These are phyloP conservation scores for Claviceps spartinae DNA, from an alignment of 2,329 filamentous ascomycete genomes.

Conservation along the genomic window DNA sequence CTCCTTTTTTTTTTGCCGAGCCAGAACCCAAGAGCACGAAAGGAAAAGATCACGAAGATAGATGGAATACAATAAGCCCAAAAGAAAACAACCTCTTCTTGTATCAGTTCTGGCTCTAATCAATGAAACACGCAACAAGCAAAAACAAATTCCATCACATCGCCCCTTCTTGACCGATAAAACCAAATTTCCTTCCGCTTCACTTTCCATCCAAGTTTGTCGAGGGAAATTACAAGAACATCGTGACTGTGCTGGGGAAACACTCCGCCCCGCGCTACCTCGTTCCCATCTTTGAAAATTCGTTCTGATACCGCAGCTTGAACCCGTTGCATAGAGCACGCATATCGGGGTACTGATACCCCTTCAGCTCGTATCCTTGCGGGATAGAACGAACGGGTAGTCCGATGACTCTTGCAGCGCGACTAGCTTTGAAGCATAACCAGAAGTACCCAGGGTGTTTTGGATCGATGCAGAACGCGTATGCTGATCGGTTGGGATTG, in stretches of 20 bases:
- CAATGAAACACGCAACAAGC: too few relatives aligned
- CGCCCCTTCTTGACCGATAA: too few relatives aligned
- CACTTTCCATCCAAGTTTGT: neutral
- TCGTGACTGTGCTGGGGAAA: too few relatives aligned
- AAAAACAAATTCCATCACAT: too few relatives aligned
- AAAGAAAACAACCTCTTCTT: too few relatives aligned
- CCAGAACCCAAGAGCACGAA: too few relatives aligned
- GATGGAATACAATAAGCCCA: too few relatives aligned
- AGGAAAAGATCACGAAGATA: too few relatives aligned
- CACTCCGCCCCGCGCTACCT: constrained; percentile 10
- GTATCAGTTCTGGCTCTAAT: too few relatives aligned
- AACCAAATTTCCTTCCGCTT: too few relatives aligned
- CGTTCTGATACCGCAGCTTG: constrained; percentile 62
- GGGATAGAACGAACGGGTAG: constrained; percentile 87
- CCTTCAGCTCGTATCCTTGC: constrained; percentile 82
- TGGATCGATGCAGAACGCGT: constrained; percentile 88
- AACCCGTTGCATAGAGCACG: constrained; percentile 91
- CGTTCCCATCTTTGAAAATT: constrained; percentile 47
- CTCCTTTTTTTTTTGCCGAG: too few relatives aligned
- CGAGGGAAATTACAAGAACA: too few relatives aligned
- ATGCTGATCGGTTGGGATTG: constrained; percentile 85
- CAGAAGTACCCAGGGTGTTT: constrained; percentile 91
- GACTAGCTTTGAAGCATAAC: constrained; percentile 89
- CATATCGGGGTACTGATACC: constrained; percentile 88
- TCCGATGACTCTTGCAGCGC: constrained; percentile 55